Evolutionary conservation across 2,329 filamentous ascomycete genomes (phyloP), one percentile per base, ranked within the genome.

Genomic region (Endoconidiophora laricicola): DNA sequence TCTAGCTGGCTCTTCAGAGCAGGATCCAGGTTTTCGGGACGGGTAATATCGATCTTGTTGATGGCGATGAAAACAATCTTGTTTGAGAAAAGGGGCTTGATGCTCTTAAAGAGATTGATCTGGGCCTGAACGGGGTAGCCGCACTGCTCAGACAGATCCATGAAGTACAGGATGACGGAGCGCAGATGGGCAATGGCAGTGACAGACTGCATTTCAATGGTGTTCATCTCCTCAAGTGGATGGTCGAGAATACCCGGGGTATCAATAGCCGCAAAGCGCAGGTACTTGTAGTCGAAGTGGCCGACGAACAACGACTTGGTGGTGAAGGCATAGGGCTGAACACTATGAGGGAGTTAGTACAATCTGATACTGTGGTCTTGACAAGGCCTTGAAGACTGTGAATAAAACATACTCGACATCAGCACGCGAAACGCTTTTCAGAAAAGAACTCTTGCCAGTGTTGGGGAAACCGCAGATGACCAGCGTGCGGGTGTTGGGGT

Each of bases 191-290:
- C 91, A 69, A 98, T 94, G 9, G 93, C 91, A 16, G 90, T 96
- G 58, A 98, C 95, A 55, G 84, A 84, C 38, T 49, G 29, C 86
- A 96, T 96, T 68, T 98, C 91, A 62, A 98, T 98, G 3, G 91
- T 96, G 69, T 95, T 94, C 91, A 96, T 98, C 70, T 96, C 91
- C 68, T 96, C 91, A 6, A 98, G 78, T 36, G 90, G 88, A 64
- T 98, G 91, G 60, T 98, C 91, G 54, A 98, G 71, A 58, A 98
- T 94, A 72, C 91, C 91, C n/a, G 90, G 90, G 9, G 91, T 98
- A 67, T 98, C 91, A 58, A 98, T 95, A 24, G 87, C 88, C 69
- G 73, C 71, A 62, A 74, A 74, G 36, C 67, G 64, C 51, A 66
- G 57, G 50, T 66, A 66, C 69, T 94, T 94, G 73, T 93, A 94